Base-by-base conservation (phyloP, 2,329 filamentous ascomycete species). In the Aspergillus quadricinctus region DNA sequence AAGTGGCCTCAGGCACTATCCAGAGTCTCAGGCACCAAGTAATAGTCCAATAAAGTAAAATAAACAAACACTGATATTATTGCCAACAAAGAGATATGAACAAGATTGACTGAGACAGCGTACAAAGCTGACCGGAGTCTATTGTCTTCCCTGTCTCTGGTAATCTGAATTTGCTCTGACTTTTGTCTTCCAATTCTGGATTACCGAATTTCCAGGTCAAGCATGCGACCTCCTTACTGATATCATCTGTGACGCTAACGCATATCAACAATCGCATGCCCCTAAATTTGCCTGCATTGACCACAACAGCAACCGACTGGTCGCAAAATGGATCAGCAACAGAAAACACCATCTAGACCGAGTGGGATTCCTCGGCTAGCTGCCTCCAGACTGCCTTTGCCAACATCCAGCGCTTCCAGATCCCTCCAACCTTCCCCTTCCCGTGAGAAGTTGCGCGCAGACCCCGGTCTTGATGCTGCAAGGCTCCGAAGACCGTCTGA, bases 351-450 rank as follows among this genome's bases (percentile, higher is more conserved):
- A 43, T 57, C 55, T 29, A 69, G 66, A 41, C 68, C 69, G 27
- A 76, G 71, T 56, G 69, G 69, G 35, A 75, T 84, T 51, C 82
- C 82, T 57, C 76, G 81, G 48, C 75, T 77, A 43, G 64, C 68
- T 23, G 43, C 14, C 46, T 84, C 82, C 23, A 78, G 79, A 61
- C 72, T 85, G 49, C 82, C 82, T 11, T 72, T 83, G 58, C 81
- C 77, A 25, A 75, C 71, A 29, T 57, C 75, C 46, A 71, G 74
- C 45, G 62, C 65, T 43, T 64, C 72, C 37, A 74, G 72, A 57
- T 72, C 76, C 31, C 65, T 82, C 54, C 77, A 77, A 52, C 71
- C 78, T 17, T 74, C 79, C 50, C 76, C 71, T 7, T 81, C 80
- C 8, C 74, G 73, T 62, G 80, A 81, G 37, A 77, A 75, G 58